Base-by-base conservation (phyloP, 1,284 basidiomycete genomes). In the Bjerkandera adusta region DNA sequence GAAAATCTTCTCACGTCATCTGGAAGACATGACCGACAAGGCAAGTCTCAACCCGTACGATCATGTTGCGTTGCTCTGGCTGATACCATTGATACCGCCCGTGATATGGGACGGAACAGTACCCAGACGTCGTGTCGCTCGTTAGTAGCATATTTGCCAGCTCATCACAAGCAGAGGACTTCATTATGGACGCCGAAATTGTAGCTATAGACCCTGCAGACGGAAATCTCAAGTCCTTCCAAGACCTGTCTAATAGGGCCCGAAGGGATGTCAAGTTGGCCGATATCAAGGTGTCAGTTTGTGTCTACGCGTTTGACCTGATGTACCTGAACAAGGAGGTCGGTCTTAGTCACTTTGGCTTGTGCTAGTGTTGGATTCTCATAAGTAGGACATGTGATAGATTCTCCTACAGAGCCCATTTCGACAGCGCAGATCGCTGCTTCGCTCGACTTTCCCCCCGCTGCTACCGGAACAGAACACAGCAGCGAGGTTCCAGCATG, bases 11-110 rank as follows among this genome's bases (percentile, higher is more conserved):
- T 91, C 88, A 47, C 78, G 92, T 25, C 92, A 96, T 69, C 70
- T 97, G 21, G 93, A 96, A 67, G 86, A 94, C 58, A 94, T 94
- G 90, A 94, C 91, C 3, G 80, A 82, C 53, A 92, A 93, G 71
- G 86, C 80, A 59, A 57, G 61, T 43, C 36, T 44, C 34, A 36
- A 43, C 46, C 42, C 57, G 13, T 36, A 37, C 29, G 46, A 27
- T 35, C 15, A 27, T 29, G 35, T 38, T 38, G 38, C 15, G 42
- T 43, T n/a, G 30, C 30, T 37, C 22, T 13, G 37, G n/a, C 39
- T 51, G 41, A 53, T 51, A 41, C 29, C 32, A 36, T 35, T 52
- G 33, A 41, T 32, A 27, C 36, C 24, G 46, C 43, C 43, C 48
- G 47, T 52, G 45, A 51, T 43, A 27, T 37, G 46, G 51, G 56